Base-by-base conservation (phyloP, 208 protist species). In the Leishmania amazonensis region DNA sequence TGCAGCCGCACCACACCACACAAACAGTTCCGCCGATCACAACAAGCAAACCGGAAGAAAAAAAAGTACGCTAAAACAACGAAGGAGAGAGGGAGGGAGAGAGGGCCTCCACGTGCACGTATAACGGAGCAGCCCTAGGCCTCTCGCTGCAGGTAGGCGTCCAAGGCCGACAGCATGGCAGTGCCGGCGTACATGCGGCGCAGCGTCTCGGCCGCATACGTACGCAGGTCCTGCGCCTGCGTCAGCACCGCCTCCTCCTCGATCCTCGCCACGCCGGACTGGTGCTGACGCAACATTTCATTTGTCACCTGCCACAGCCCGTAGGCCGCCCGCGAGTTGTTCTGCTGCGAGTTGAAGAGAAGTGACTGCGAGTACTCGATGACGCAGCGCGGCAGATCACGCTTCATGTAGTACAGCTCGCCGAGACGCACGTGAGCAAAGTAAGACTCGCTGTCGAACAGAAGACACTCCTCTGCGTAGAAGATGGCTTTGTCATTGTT, bases 281-380 rank as follows among this genome's bases (percentile, higher is more conserved):
- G 82, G 47, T 90, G 81, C 78, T 88, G 85, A 31, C 81, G 83
- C 45, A 96, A 78, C 58, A 93, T 80, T 78, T 97, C 88, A 24
- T 84, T 85, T 8, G 89, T 82, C 19, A 87, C 88, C 64, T 92
- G 88, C 91, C 89, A 91, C 38, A 97, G 74, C 7, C 92, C 94
- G 73, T 96, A 96, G 24, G 91, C 91, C 19, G 92, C 90, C 19
- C 94, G 91, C 15, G 87, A 76, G 86, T 97, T 97, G 86, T 97
- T 97, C 17, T 83, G 64, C 71, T 89, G 78, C 42, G 79, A 73
- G 78, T 97, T 97, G 71, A 93, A 83, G 19, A 88, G 88, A 35
- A 97, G 90, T 51, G 94, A 96, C 86, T 96, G 92, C 24, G 94
- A 72, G 87, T 95, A 97, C 87, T 91, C 89, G 28, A 89, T 76